phyloP scores from a whole-genome alignment of 2,329 filamentous ascomycete species.

The Blastomyces parvus region DNA sequence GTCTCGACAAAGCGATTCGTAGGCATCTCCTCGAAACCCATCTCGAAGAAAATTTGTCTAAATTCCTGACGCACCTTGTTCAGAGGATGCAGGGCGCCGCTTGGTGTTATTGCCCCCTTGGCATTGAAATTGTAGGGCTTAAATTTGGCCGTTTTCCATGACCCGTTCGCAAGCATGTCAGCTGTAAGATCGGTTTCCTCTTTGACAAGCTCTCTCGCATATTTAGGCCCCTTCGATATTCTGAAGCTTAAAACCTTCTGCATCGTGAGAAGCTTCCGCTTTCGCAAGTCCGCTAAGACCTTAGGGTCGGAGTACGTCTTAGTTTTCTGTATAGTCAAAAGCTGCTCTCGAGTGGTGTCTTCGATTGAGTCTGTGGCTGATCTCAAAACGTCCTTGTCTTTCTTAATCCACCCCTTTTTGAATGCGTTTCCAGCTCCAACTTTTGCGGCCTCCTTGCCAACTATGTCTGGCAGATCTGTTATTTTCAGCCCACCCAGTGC shows the following conservation, averaged over 20 bases:
- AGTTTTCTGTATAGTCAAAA: conserved; percentile 62
- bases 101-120: conserved; percentile 44
- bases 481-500: conserved; percentile 75
- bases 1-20: conserved; percentile 90
- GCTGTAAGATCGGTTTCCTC: conserved; percentile 92
- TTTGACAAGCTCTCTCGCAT: conserved; percentile 75
- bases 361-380: conserved; percentile 59
- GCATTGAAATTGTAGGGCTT: conserved; percentile 75
- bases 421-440: conserved; percentile 94
- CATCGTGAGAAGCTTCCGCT: conserved; percentile 77
- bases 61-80: conserved; percentile 96
- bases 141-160: conserved; percentile 88
- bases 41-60: conserved; percentile 96
- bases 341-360: conserved; percentile 67
- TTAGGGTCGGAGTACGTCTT: conserved; percentile 64
- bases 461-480: conserved; percentile 50
- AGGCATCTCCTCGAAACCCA: conserved; percentile 98
- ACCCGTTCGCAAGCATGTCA: conserved; percentile 77
- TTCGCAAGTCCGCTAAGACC: conserved; percentile 70
- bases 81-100: conserved; percentile 49
- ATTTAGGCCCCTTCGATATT: conserved; percentile 77
- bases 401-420: conserved; percentile 61
- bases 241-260: conserved; percentile 80
- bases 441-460: conserved; percentile 41
- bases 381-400: conserved; percentile 49